Base-by-base conservation (phyloP, 2,329 filamentous ascomycete genomes). In the Fusarium acutatum region DNA sequence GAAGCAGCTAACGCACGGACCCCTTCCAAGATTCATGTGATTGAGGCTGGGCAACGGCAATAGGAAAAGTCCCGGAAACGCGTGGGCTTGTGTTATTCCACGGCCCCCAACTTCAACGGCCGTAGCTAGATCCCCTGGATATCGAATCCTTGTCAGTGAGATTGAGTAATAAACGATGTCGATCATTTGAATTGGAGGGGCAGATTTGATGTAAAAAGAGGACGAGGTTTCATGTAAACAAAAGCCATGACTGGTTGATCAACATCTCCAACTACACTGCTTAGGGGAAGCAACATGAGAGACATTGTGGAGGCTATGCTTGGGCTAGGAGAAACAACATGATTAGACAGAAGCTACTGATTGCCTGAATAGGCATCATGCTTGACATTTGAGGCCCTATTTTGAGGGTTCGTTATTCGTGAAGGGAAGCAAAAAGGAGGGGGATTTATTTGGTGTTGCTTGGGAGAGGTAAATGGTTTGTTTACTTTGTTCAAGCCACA, bases 401-500 rank as follows among this genome's bases (percentile, higher is more conserved):
- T 43, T 32, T 9, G 57, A 46, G 35, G 35, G 24, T 44, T 62
- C 30, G 24, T 38, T 26, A 35, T 49, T 67, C 14, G 52, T 46
- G 8, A 50, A 37, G 35, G 32, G 32, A 41, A 47, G 38, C 57
- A 22, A 34, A 34, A 28, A 43, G 28, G 54, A 54, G 41, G 47
- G 59, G 47, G 38, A 20, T 30, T 53, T 53, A 50, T 41, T 35
- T 41, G 28, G 38, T 67, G 63, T 71, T 71, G 71, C 59, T 61
- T 34, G 32, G 71, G 62, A 11, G 58, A 46, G 54, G 49, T 24
- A n/a, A 54, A 60, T 60, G 35, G 59, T 76, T 77, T 77, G 75
- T 77, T 77, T 77, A 77, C 75, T 74, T 73, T 69, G 34, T 4
- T 52, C 60, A 63, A 70, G 38, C 46, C 46, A 59, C 58, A 53